Evolutionary conservation across 176 grass and related monocot species (phyloP), one percentile per base, ranked within the genome.

Genomic region (Eleusine indica): DNA sequence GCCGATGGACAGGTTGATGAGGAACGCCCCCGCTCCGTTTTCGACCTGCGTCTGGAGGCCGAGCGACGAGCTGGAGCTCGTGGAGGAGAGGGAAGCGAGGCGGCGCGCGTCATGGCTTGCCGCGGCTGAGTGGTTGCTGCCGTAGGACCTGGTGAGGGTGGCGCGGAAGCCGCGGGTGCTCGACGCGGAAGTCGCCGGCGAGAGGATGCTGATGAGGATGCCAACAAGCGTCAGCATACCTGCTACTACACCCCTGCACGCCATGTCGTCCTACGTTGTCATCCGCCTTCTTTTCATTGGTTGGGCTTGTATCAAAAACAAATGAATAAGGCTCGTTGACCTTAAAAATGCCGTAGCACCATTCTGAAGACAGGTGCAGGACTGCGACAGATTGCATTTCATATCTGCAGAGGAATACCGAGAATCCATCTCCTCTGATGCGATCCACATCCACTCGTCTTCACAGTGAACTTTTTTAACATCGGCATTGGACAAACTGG

Each of bases 1-100:
- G 57, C 92, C 92, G 2, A 94, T 60, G 5, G 87, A 80, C 37
- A 94, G 16, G 54, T 21, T 72, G 81, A 94, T 89, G 39, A 83
- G 61, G 84, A 91, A 94, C 16, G 80, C 37, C 3, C 72, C 84
- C 10, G 39, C 66, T 6, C 81, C 78, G 29, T 81, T 82, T 63
- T 87, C 71, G 1, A 28, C 63, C 13, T n/a, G 51, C 21, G 41
- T 1, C 78, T 76, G 39, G 40, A 82, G 3, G 19, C 1, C 15
- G 61, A 0, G 28, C 11, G 30, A 47, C 9, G 68, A 21, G 70
- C 15, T 70, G 28, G 65, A 44, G 8, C 64, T 21, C 67, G 21
- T 1, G 14, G 61, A 0, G 9, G 66, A 52, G 11, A 83, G 16
- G 9, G 39, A 63, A 2, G 53, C 54, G 3, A 70, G 53, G 73